These are phyloP conservation scores for Entomortierella lignicola DNA, from an alignment of 192 early-diverging fungal genomes.

Conservation along the genomic window DNA sequence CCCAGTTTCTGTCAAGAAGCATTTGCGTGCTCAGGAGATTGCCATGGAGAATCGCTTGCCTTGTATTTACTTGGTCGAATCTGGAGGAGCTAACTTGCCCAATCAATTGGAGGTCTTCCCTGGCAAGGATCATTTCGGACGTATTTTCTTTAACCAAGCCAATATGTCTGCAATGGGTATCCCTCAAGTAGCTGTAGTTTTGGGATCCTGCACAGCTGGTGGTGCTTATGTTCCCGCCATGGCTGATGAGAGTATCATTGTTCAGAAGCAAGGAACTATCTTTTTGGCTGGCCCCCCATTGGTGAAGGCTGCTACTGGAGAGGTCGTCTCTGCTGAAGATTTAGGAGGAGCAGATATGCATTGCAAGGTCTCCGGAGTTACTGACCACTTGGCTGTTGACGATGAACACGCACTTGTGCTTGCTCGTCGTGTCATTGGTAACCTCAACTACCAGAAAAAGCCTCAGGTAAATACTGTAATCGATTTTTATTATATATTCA, in stretches of 20 bases:
- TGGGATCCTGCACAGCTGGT: slow-evolving; percentile 97
- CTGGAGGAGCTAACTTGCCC: slow-evolving; percentile 95
- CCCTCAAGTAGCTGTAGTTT: slow-evolving; percentile 96
- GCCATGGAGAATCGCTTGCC: slow-evolving; percentile 93
- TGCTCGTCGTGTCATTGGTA: slow-evolving; percentile 87
- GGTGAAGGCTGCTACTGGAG: slow-evolving; percentile 96
- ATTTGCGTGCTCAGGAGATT: slow-evolving; percentile 96
- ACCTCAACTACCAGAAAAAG: slow-evolving; percentile 83
- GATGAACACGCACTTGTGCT: slow-evolving; percentile 91
- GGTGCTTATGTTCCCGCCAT: slow-evolving; percentile 98
- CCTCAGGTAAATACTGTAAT: slow-evolving; percentile 55
- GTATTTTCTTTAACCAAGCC: slow-evolving; percentile 97
- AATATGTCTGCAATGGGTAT: slow-evolving; percentile 83
- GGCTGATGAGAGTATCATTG: slow-evolving; percentile 98
- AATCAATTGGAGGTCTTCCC: slow-evolving; percentile 97
- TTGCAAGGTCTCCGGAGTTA: slow-evolving; percentile 92
- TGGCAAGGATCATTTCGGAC: slow-evolving; percentile 91
- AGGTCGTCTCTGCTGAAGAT: slow-evolving; percentile 92
- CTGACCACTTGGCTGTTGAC: slow-evolving; percentile 89
- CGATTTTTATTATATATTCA: slow-evolving; percentile 7
- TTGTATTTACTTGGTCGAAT: slow-evolving; percentile 95
- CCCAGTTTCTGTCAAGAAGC: slow-evolving; percentile 96
- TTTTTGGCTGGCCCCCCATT: slow-evolving; percentile 97
- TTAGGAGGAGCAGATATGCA: slow-evolving; percentile 97
- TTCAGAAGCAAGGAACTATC: slow-evolving; percentile 94